Evolutionary conservation across 1,284 basidiomycete species (phyloP), one percentile per base, ranked within the genome.

Genomic region (Hemileia vastatrix): DNA sequence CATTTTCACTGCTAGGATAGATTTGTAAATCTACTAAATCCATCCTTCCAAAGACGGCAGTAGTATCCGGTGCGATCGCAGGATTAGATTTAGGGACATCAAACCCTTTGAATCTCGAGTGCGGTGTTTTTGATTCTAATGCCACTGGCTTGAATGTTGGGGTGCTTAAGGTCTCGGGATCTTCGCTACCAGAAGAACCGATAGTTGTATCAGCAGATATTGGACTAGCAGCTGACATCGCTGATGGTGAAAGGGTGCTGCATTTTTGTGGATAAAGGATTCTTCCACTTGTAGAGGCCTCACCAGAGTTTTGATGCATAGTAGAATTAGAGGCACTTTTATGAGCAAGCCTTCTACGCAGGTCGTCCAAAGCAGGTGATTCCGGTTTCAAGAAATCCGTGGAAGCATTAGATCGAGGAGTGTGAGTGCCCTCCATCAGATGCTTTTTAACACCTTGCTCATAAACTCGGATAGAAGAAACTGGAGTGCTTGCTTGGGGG

Each of bases 51-150:
- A 63, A 63, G 3, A 55, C 61, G 1, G 49, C 40, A 18, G 61
- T 63, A 2, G 49, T 57, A 53, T 63, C 61, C 18, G 40, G 54
- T 21, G 61, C 61, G 23, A 48, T 63, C 21, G 61, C 61, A n/a
- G 61, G 54, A 40, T 57, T 63, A 4, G 43, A 33, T 56, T 63
- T 63, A 24, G 61, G 57, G 43, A 63, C 47, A 63, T 63, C 61
- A 44, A 57, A 63, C 6, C 61, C 61, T 52, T 63, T 63, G n/a
- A 54, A 63, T 13, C 19, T 52, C 45, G 54, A 45, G 24, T 24
- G 48, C 56, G 40, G 49, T 24, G 31, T 51, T 45, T 54, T 44
- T 9, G 61, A 49, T 11, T 63, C 61, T 52, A 63, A 49, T 43
- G n/a, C n/a, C n/a, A 63, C 40, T 3, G 54, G 54, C 27, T 56